Percentiles rank a stretch among this genome's conserved stretches.
Conservation (phyloP, 164 flowering plant species). For the Taxillus chinensis region DNA sequence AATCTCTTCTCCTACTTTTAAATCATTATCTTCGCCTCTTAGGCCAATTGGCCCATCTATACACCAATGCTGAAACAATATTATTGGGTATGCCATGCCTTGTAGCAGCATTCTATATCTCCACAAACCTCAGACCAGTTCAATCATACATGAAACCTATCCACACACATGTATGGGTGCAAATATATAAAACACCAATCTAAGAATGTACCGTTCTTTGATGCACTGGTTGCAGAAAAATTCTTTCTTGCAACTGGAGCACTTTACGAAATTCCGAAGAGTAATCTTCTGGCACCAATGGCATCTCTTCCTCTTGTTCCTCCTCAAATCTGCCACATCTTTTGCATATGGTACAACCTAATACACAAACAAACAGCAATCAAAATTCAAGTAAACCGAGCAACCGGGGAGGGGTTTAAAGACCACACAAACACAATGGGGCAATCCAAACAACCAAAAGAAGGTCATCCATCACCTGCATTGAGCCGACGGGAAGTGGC, state of each 20-base stretch:
- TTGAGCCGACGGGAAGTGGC: constrained; percentile 41
- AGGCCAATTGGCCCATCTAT: too few species aligned
- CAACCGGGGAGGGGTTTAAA: neutral
- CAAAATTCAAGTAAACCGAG: neutral
- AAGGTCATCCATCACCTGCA: constrained; percentile 37
- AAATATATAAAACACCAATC: neutral
- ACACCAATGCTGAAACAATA: too few species aligned
- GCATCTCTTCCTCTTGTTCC: constrained; percentile 32
- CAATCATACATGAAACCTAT: too few species aligned
- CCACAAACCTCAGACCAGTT: too few species aligned
- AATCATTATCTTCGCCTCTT: too few species aligned
- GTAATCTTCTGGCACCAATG: constrained; percentile 50
- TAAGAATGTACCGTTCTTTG: constrained; percentile 30
- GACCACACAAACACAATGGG: too few species aligned
- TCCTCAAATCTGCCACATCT: constrained; percentile 22
- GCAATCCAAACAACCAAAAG: neutral
- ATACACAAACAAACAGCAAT: constrained; percentile 2
- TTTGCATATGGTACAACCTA: constrained; percentile 42
- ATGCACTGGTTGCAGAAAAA: constrained; percentile 55
- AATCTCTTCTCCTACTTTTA: too few species aligned
- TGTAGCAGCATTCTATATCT: too few species aligned
- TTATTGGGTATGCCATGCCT: too few species aligned
- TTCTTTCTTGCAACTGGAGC: constrained; percentile 43
- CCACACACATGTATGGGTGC: neutral
- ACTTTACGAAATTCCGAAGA: constrained; percentile 23